These are phyloP conservation scores for Colletotrichum cereale DNA, from an alignment of 2,329 filamentous ascomycete species.

Conservation along the genomic window DNA sequence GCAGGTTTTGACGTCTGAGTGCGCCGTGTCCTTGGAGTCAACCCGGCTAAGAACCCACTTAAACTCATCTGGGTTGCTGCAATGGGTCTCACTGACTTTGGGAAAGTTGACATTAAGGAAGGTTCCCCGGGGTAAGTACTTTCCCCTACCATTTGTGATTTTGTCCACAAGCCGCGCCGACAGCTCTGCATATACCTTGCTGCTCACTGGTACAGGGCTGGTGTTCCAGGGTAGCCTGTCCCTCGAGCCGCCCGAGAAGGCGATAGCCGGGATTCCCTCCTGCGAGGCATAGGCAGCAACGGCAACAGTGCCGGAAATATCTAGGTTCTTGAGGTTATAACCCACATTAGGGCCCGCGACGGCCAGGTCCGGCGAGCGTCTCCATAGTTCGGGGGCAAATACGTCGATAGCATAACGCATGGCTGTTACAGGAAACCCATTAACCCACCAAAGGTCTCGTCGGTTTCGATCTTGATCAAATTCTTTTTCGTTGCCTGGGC, in stretches of 20 bases:
- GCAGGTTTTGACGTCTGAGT: conserved; percentile 69
- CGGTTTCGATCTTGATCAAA: neutral
- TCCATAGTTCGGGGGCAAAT: neutral
- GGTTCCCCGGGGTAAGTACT: conserved; percentile 49
- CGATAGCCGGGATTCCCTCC: neutral
- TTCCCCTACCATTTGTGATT: no score
- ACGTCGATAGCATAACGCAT: neutral
- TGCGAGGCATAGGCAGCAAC: neutral
- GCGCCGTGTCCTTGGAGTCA: conserved; percentile 65
- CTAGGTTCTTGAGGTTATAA: neutral
- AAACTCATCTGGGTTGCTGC: conserved; percentile 66
- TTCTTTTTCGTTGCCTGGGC: neutral
- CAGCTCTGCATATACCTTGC: neutral
- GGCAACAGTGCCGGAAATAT: neutral
- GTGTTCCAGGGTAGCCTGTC: neutral
- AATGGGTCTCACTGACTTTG: conserved; percentile 49
- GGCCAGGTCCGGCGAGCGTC: neutral
- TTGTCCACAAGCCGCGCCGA: no score
- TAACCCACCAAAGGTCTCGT: neutral
- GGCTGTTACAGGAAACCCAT: neutral
- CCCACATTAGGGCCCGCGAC: neutral
- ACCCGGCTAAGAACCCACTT: conserved; percentile 75
- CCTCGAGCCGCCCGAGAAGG: neutral
- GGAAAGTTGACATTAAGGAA: conserved; percentile 76
- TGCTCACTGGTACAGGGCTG: neutral